phyloP scores from a whole-genome alignment of 495 filamentous ascomycete genomes.

The Chaetomium cochliodes region DNA sequence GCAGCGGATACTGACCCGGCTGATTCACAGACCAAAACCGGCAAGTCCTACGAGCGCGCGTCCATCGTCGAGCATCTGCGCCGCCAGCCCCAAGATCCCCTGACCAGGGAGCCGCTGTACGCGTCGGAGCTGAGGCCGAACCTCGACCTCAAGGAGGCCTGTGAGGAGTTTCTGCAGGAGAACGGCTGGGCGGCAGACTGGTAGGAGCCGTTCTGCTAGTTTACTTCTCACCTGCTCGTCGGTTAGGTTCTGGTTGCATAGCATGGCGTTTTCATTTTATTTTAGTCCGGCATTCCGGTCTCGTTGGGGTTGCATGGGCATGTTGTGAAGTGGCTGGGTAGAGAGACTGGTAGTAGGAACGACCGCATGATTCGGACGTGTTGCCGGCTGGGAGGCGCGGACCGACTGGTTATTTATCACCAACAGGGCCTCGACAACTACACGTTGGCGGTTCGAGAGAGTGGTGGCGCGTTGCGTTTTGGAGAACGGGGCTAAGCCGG shows the following conservation, averaged over 20 bases:
- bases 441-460: no score
- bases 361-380: no score
- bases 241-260: not conserved
- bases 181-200: slow-evolving; percentile 96
- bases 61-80: slow-evolving; percentile 85
- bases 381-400: no score
- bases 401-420: no score
- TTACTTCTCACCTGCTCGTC: no score
- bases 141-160: slow-evolving; percentile 76
- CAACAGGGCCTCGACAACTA: no score
- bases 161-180: slow-evolving; percentile 75
- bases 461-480: no score
- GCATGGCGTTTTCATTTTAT: slow-evolving; percentile 4
- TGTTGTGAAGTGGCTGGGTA: no score
- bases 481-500: no score
- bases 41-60: slow-evolving; percentile 83
- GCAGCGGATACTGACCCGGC: not conserved
- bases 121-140: slow-evolving; percentile 79
- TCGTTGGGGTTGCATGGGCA: not conserved
- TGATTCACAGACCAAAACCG: slow-evolving; percentile 64
- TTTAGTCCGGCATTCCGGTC: not conserved
- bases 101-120: slow-evolving; percentile 73
- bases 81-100: slow-evolving; percentile 70
- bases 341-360: no score
- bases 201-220: slow-evolving; percentile 42